Percentiles rank a stretch among this genome's conserved stretches.
phyloP scores from a whole-genome alignment of 768 basidiomycete species.

The Punctularia strigosozonata region DNA sequence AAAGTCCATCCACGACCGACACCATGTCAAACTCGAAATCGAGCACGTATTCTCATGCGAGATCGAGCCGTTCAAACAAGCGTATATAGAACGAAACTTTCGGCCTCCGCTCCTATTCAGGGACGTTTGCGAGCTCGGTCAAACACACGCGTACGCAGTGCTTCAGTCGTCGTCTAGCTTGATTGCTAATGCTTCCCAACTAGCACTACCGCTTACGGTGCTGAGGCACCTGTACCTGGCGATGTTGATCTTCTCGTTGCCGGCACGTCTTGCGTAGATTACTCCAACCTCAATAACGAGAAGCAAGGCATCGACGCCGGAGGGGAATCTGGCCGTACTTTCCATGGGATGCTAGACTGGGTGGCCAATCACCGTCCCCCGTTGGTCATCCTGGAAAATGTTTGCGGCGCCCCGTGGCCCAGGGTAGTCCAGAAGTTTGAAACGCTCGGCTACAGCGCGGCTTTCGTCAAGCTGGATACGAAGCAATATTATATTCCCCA shows the following conservation, averaged over 20 bases:
- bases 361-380: constrained; percentile 78
- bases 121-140: constrained; percentile 85
- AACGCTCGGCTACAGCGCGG: constrained; percentile 64
- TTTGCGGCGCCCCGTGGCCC: constrained; percentile 83
- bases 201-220: constrained; percentile 89
- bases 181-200: not conserved
- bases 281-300: constrained; percentile 90
- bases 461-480: constrained; percentile 60
- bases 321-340: constrained; percentile 90
- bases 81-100: constrained; percentile 95
- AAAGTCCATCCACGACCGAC: constrained; percentile 59
- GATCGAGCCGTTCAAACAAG: constrained; percentile 95
- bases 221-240: constrained; percentile 75
- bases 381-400: constrained; percentile 91
- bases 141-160: constrained; percentile 56
- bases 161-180: constrained; percentile 1
- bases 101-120: constrained; percentile 85
- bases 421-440: constrained; percentile 68
- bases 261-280: constrained; percentile 94
- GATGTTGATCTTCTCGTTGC: constrained; percentile 87
- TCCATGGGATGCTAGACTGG: constrained; percentile 92
- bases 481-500: constrained; percentile 93
- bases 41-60: constrained; percentile 96
- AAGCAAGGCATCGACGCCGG: constrained; percentile 83
- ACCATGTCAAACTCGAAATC: constrained; percentile 50